Percentiles rank a stretch among this genome's conserved stretches.
phyloP scores from a whole-genome alignment of 1,139 yeast species.

The Hanseniaspora gamundiae region DNA sequence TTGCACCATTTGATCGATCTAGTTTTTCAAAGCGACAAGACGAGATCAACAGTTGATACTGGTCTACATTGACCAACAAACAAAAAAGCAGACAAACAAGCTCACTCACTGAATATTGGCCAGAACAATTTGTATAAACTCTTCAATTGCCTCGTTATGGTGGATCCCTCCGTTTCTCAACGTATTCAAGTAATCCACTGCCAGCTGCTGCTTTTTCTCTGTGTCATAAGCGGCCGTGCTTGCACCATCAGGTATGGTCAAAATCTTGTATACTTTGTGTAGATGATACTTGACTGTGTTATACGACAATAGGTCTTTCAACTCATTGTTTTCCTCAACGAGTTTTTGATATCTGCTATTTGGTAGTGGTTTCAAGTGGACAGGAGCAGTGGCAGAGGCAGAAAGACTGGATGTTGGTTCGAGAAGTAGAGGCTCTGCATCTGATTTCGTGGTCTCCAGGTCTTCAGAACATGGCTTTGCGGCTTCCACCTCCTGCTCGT shows the following conservation, averaged over 20 bases:
- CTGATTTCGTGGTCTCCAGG: neutral
- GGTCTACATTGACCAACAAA: conserved; percentile 1
- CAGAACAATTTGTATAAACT: conserved; percentile 19
- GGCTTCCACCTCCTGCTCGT: conserved; percentile 7
- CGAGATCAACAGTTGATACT: conserved; percentile 15
- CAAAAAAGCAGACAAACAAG: too few relatives aligned
- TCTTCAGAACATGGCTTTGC: neutral
- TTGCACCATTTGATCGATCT: conserved; percentile 16
- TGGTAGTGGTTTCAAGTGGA: conserved; percentile 1
- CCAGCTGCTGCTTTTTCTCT: conserved; percentile 19
- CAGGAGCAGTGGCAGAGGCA: too few relatives aligned
- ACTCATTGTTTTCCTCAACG: conserved; percentile 14
- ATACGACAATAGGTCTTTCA: conserved; percentile 20
- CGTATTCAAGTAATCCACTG: conserved; percentile 24
- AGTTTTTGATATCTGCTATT: conserved; percentile 12
- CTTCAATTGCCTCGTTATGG: conserved; percentile 26
- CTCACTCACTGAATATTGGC: neutral
- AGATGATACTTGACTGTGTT: conserved; percentile 26
- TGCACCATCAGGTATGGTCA: conserved; percentile 13
- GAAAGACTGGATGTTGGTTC: too few relatives aligned
- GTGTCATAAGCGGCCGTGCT: conserved; percentile 13
- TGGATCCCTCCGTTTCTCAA: conserved; percentile 24
- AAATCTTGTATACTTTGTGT: conserved; percentile 20
- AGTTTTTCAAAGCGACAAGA: conserved; percentile 15
- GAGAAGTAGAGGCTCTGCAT: too few relatives aligned